phyloP scores from a whole-genome alignment of 495 filamentous ascomycete species.

The Penicillium parvum region DNA sequence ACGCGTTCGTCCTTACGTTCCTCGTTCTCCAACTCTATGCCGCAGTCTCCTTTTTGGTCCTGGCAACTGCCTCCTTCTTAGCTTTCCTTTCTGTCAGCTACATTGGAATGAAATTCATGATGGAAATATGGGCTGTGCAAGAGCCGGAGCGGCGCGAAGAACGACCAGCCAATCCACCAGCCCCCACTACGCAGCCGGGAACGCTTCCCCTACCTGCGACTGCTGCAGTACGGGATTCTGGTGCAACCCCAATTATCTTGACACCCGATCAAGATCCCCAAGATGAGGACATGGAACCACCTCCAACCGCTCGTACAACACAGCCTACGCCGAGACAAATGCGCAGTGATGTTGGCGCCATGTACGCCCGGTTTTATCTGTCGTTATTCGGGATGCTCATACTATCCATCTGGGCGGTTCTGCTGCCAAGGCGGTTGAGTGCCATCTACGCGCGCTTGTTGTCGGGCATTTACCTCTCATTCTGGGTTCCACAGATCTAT shows the following conservation, averaged over 20 bases:
- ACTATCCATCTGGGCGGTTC: conserved; percentile 66
- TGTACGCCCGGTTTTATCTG: conserved; percentile 77
- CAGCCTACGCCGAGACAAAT: conserved; percentile 35
- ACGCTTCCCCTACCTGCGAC: conserved; percentile 62
- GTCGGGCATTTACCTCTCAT: conserved; percentile 71
- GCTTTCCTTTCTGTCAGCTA: conserved; percentile 68
- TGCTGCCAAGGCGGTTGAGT: conserved; percentile 68
- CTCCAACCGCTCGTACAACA: conserved; percentile 25
- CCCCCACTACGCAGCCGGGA: conserved; percentile 30
- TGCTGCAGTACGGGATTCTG: conserved; percentile 44
- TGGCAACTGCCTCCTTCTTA: conserved; percentile 65
- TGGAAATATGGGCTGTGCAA: conserved; percentile 84
- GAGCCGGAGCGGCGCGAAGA: conserved; percentile 70
- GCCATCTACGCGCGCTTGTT: conserved; percentile 65
- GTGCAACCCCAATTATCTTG: conserved; percentile 66
- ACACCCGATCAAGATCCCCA: conserved; percentile 77
- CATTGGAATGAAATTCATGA: conserved; percentile 77
- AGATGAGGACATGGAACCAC: conserved; percentile 29
- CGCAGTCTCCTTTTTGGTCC: conserved; percentile 61
- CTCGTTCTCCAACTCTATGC: conserved; percentile 61
- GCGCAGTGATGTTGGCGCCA: conserved; percentile 59
- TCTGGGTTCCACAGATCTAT: conserved; percentile 88
- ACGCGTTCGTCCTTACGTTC: conserved; percentile 65
- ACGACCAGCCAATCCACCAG: conserved; percentile 26
- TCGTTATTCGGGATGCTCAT: conserved; percentile 66